phyloP scores from a whole-genome alignment of 1,139 yeast species.

The Geotrichum citri-aurantii region DNA sequence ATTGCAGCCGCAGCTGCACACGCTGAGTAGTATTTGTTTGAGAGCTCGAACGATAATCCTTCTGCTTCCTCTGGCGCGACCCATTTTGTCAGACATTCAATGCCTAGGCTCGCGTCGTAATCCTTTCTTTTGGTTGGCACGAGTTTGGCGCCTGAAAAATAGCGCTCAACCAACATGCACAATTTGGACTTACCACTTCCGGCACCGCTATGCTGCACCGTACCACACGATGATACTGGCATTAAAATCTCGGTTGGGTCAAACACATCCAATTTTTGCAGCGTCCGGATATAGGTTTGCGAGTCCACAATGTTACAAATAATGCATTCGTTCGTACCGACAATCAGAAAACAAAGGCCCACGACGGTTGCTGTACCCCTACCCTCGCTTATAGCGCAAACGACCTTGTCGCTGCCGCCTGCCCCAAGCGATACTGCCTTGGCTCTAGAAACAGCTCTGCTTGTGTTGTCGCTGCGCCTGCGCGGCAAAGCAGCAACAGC shows the following conservation, averaged over 20 bases:
- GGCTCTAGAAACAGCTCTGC: constrained; percentile 12
- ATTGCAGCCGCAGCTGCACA: constrained; percentile 39
- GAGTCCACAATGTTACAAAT: constrained; percentile 40
- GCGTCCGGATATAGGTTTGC: constrained; percentile 43
- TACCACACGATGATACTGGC: constrained; percentile 30
- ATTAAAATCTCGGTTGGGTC: constrained; percentile 39
- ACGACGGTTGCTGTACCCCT: constrained; percentile 34
- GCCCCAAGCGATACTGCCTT: constrained; percentile 10
- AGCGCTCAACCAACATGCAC: constrained; percentile 37
- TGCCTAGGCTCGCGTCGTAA: constrained; percentile 27
- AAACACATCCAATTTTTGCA: constrained; percentile 40
- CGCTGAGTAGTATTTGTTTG: constrained; percentile 29
- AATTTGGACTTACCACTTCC: constrained; percentile 35
- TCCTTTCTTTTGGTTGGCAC: constrained; percentile 27
- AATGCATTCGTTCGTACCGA: constrained; percentile 32
- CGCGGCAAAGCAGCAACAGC: not conserved
- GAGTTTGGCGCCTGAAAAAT: constrained; percentile 31
- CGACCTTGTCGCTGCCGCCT: constrained; percentile 21
- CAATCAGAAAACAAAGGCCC: constrained; percentile 39
- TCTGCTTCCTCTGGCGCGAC: constrained; percentile 25
- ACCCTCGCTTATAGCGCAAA: constrained; percentile 36
- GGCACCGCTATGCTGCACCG: constrained; percentile 1
- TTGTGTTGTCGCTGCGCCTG: constrained; percentile 1
- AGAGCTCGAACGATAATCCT: constrained; percentile 23
- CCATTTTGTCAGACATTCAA: constrained; percentile 25